Evolutionary conservation across 1,284 basidiomycete species (phyloP), one percentile per base, ranked within the genome.

Genomic region (Ustilago nuda): DNA sequence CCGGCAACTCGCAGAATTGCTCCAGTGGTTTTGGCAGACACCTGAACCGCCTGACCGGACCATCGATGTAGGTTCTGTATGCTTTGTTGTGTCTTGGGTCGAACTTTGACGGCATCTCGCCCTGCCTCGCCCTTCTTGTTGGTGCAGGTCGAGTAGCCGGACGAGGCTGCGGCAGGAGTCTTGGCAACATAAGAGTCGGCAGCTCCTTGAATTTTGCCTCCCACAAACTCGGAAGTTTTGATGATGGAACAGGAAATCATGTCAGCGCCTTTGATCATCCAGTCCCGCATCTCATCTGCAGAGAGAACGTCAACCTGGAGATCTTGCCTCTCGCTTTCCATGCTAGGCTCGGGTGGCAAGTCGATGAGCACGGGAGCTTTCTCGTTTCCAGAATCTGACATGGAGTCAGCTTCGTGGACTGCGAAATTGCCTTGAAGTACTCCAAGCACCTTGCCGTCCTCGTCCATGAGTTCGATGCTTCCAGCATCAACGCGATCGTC

Each of bases 1-100:
- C 74, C 75, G 4, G 85, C 85, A 1, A 82, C 66, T 4, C 66
- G 60, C 9, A 84, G 77, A 35, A 87, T 82, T 2, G 82, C 79
- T 5, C 72, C 72, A 2, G 81, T 76, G 17, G 86, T 84, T 52
- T 82, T 80, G 37, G 33, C 75, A 2, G 75, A 77, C 11, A 80
- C 64, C 51, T 75, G 66, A 6, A 80, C 78, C 4, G 78, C 78
- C 2, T 57, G 48, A 4, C 75, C 72, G 11, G 76, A 78, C 66
- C 66, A 78, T 27, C 63, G 54, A 62, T 78, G 57, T 8, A 80
- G 59, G 9, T 63, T 65, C 5, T 60, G 58, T 6, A 66, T 58
- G 46, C 69, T 12, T 8, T 63, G 50, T 19, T 75, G 64, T 6
- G 67, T 65, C 61, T 70, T 68, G 54, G 65, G 66, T 3, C 56